Base-by-base conservation (phyloP, 2,329 filamentous ascomycete species). In the Didymella glomerata region DNA sequence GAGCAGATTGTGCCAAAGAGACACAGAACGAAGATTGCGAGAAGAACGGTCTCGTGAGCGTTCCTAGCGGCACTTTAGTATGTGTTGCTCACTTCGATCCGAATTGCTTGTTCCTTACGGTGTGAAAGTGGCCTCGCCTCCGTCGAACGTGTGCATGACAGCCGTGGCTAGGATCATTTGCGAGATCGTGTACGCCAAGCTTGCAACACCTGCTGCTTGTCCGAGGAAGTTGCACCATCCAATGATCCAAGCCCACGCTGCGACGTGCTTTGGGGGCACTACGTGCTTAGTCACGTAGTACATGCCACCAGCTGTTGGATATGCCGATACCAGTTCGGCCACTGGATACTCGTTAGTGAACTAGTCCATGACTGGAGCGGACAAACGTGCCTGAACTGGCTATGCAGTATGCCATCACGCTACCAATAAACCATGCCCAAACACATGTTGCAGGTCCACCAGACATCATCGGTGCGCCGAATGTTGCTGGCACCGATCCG, bases 141-240 rank as follows among this genome's bases (percentile, higher is more conserved):
- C 78, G 16, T 83, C 76, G 50, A 84, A 74, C 4, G 86, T 87
- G 66, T 87, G 86, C 84, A 89, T 88, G 60, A 85, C 86, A 1
- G 79, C 83, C 22, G 82, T 82, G 6, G 87, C 86, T 32, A 89
- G 76, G 36, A 88, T 79, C 85, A 88, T 88, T 69, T 89, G 86
- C 18, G 84, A 83, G 47, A 88, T 84, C 0, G 85, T 87, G 59
- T 88, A 89, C 18, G 83, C 85, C 44, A 89, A 81, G 68, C 85
- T 87, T 10, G 85, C 85, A 13, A 88, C 85, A 36, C 86, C 86
- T 13, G 85, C 84, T 8, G 85, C 86, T 73, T 89, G 86, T 8
- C 86, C 86, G 1, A 89, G 79, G 30, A 89, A 82, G 63, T 89
- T 89, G 68, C 85, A 86, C 86, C 86, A 88, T n/a, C 86, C 86